Evolutionary conservation across 306 rosid genomes (phyloP).

Genomic region (Carpinus fangiana): DNA sequence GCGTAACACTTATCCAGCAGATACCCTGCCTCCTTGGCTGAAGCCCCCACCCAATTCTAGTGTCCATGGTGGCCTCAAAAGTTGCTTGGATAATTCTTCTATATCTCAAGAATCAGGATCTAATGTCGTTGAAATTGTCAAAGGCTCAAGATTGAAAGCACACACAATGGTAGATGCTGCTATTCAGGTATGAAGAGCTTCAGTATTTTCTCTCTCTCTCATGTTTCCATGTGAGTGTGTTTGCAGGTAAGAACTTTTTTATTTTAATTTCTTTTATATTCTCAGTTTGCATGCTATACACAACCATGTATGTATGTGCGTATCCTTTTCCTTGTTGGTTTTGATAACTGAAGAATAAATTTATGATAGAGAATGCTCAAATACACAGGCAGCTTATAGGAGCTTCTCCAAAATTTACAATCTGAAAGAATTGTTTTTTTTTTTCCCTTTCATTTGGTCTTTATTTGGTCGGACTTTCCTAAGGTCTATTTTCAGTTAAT

Average conservation of each 20-base stretch:
- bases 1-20: constrained; percentile 63
- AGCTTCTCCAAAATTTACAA: neutral
- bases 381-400: neutral
- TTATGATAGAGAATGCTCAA: neutral
- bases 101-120: constrained; percentile 59
- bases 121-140: constrained; percentile 59
- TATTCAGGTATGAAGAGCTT: constrained; percentile 59
- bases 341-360: neutral
- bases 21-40: constrained; percentile 51
- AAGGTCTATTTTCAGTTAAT: neutral
- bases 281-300: too few relatives aligned
- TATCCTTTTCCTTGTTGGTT: neutral
- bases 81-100: constrained; percentile 49
- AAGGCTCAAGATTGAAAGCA: constrained; percentile 68
- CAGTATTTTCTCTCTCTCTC: neutral
- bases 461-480: neutral
- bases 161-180: constrained; percentile 82
- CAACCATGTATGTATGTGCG: too few relatives aligned
- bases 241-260: too few relatives aligned
- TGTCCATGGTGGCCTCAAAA: constrained; percentile 40
- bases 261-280: too few relatives aligned
- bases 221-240: neutral
- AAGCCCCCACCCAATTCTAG: constrained; percentile 46
- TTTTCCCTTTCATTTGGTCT: neutral
- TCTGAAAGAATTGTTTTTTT: neutral